Conservation (phyloP, 2,329 filamentous ascomycete species). For the Davidsoniella virescens region DNA sequence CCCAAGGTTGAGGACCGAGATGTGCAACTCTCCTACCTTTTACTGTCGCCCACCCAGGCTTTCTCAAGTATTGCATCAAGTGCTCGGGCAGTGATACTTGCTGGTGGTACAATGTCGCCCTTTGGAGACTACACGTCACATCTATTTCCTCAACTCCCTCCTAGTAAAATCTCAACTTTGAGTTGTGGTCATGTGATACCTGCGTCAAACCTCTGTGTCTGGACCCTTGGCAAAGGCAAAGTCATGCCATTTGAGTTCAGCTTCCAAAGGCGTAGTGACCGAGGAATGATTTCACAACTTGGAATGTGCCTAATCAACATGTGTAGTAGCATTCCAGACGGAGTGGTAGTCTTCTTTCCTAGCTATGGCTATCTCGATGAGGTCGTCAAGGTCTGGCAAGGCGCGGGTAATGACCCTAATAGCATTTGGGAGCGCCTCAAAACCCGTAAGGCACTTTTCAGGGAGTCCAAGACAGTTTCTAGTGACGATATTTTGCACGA, state of each 20-base stretch:
- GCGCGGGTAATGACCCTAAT: conserved; percentile 18
- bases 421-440: conserved; percentile 43
- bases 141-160: conserved; percentile 59
- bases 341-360: conserved; percentile 87
- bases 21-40: conserved; percentile 61
- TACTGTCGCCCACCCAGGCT: conserved; percentile 80
- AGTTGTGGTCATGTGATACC: conserved; percentile 95
- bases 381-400: conserved; percentile 49
- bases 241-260: conserved; percentile 59
- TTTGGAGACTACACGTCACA: conserved; percentile 81
- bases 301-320: conserved; percentile 58
- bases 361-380: conserved; percentile 81
- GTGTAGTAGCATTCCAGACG: conserved; percentile 63
- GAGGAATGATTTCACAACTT: conserved; percentile 54
- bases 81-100: conserved; percentile 74
- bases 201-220: conserved; percentile 60
- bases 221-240: conserved; percentile 38
- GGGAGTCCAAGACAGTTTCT: conserved; percentile 35
- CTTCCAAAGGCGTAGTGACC: conserved; percentile 58
- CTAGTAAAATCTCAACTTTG: conserved; percentile 54
- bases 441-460: conserved; percentile 45
- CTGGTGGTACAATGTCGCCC: conserved; percentile 94
- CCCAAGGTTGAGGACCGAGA: conserved; percentile 21
- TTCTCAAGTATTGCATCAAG: conserved; percentile 77
- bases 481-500: conserved; percentile 56